These are phyloP conservation scores for Trypanosoma platydactyli DNA, from an alignment of 208 protist species.

Conservation along the genomic window DNA sequence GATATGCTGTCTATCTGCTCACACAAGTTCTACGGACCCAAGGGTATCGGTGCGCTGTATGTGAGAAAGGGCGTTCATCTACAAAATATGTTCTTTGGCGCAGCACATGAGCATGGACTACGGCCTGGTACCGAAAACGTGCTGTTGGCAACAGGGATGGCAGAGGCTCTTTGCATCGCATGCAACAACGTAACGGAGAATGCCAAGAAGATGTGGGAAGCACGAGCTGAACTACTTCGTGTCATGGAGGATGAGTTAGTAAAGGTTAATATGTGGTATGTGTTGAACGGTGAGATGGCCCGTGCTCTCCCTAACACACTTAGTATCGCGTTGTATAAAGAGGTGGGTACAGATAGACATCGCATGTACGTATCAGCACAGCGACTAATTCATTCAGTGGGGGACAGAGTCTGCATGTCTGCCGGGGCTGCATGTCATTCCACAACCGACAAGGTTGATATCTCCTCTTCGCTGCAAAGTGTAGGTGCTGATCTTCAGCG, in stretches of 20 bases:
- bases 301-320: conserved; percentile 82
- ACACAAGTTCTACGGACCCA: conserved; percentile 98
- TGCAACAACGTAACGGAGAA: conserved; percentile 38
- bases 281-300: conserved; percentile 62
- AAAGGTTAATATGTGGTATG: conserved; percentile 57
- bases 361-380: conserved; percentile 75
- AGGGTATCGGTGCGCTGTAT: conserved; percentile 85
- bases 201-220: conserved; percentile 46
- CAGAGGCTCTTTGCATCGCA: conserved; percentile 61
- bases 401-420: conserved; percentile 79
- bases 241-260: conserved; percentile 56
- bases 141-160: conserved; percentile 70
- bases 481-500: conserved; percentile 53
- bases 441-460: conserved; percentile 42
- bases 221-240: conserved; percentile 59
- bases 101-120: conserved; percentile 76
- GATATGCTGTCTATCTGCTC: conserved; percentile 96
- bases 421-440: conserved; percentile 87
- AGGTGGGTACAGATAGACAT: conserved; percentile 19
- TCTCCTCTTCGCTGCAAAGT: conserved; percentile 69
- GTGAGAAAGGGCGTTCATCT: conserved; percentile 56
- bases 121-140: conserved; percentile 90
- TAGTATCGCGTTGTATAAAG: conserved; percentile 76
- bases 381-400: conserved; percentile 57
- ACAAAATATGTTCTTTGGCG: conserved; percentile 73